phyloP scores from a whole-genome alignment of 805 yeast genomes.

The Candida maesae region DNA sequence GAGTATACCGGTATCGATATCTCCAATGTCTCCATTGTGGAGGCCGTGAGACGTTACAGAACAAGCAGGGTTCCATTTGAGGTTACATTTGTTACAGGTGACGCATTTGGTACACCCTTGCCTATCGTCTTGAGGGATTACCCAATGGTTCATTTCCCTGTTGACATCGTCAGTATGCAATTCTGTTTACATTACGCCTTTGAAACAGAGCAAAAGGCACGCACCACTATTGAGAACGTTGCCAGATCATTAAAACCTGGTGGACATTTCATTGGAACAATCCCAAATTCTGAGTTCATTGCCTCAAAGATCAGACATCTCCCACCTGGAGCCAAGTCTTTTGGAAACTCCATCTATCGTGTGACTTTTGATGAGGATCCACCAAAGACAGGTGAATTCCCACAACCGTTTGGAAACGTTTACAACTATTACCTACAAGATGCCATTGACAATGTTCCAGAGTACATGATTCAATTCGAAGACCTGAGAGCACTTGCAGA shows the following conservation, averaged over 20 bases:
- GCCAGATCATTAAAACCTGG: conserved; percentile 73
- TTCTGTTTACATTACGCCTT: conserved; percentile 95
- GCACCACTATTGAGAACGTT: conserved; percentile 69
- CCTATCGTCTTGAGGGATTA: conserved; percentile 67
- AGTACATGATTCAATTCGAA: conserved; percentile 94
- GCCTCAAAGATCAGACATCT: conserved; percentile 58
- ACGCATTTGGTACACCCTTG: conserved; percentile 72
- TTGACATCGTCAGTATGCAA: conserved; percentile 86
- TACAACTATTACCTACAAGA: conserved; percentile 82
- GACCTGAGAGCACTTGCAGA: conserved; percentile 77
- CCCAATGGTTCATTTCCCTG: conserved; percentile 68
- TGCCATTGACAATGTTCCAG: conserved; percentile 96
- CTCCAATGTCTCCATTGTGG: conserved; percentile 81
- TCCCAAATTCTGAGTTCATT: conserved; percentile 87
- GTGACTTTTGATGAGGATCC: conserved; percentile 79
- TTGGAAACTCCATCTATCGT: conserved; percentile 84
- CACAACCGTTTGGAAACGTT: conserved; percentile 76
- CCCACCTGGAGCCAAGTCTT: conserved; percentile 49
- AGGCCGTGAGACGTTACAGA: conserved; percentile 74
- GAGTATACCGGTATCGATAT: conserved; percentile 91
- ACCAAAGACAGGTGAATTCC: conserved; percentile 70
- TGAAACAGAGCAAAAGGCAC: conserved; percentile 76
- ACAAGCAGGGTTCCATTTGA: conserved; percentile 59
- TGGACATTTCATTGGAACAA: conserved; percentile 89
- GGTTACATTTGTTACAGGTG: conserved; percentile 87